These are phyloP conservation scores for Fraxinus americana DNA, from an alignment of 257 asterid genomes.

Conservation along the genomic window DNA sequence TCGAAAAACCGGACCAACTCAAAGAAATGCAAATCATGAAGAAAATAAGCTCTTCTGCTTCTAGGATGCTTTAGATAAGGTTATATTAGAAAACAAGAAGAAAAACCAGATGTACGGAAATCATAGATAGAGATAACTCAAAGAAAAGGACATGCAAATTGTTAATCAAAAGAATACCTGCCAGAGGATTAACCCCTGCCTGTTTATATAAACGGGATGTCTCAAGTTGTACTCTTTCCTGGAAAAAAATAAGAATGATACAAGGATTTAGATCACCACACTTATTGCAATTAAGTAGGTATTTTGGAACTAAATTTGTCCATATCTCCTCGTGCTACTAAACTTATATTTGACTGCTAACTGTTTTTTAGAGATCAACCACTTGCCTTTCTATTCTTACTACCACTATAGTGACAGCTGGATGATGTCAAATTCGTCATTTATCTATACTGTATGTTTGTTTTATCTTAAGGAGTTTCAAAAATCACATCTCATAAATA, in stretches of 20 bases:
- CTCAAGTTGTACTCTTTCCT: conserved; percentile 99
- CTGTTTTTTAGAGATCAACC: neutral
- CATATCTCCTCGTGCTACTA: neutral
- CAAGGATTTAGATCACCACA: conserved; percentile 18
- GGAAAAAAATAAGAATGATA: conserved; percentile 31
- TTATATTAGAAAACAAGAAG: neutral
- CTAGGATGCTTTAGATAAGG: neutral
- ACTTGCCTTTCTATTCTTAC: conserved; percentile 12
- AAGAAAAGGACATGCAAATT: conserved; percentile 17
- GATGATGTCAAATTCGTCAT: conserved; percentile 16
- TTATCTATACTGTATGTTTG: neutral
- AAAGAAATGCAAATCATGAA: neutral
- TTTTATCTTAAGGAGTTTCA: conserved; percentile 18
- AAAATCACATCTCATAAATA: conserved; percentile 15
- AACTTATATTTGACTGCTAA: neutral
- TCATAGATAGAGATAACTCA: conserved; percentile 5
- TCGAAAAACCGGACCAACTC: neutral
- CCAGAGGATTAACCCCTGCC: conserved; percentile 99
- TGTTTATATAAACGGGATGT: conserved; percentile 86
- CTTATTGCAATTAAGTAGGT: neutral
- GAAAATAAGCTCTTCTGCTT: neutral
- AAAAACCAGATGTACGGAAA: neutral
- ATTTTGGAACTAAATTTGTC: neutral
- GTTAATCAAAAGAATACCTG: conserved; percentile 58
- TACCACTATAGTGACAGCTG: conserved; percentile 14